These are phyloP conservation scores for Moniliella sp. DNA, from an alignment of 1,284 basidiomycete species.

Conservation along the genomic window DNA sequence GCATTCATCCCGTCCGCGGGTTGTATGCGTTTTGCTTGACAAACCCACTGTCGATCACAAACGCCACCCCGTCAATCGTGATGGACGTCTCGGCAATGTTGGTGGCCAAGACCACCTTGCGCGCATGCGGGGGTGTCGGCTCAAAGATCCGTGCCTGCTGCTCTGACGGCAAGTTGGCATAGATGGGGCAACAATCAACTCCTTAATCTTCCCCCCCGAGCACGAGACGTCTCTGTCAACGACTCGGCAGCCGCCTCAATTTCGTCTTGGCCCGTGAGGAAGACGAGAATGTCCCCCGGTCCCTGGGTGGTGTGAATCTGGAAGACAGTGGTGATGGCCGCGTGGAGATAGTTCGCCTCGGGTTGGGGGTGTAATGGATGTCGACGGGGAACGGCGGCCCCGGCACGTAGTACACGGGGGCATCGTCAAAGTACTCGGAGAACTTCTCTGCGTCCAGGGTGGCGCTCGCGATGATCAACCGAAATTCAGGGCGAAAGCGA, in stretches of 20 bases:
- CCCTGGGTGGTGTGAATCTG: constrained; percentile 89
- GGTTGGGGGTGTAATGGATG: constrained; percentile 57
- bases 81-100: constrained; percentile 54
- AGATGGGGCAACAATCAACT: constrained; percentile 92
- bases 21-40: constrained; percentile 34
- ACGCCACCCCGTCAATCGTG: constrained; percentile 32
- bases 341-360: constrained; percentile 62
- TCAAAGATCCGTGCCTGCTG: constrained; percentile 99
- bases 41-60: constrained; percentile 32
- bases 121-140: constrained; percentile 78
- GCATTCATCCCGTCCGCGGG: constrained; percentile 29
- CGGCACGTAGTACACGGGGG: constrained; percentile 45
- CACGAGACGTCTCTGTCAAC: constrained; percentile 74
- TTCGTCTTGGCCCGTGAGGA: constrained; percentile 95
- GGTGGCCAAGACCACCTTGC: constrained; percentile 86
- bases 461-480: constrained; percentile 26
- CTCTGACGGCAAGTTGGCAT: constrained; percentile 88
- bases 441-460: constrained; percentile 32
- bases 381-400: constrained; percentile 93
- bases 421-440: constrained; percentile 29
- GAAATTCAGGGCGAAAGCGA: constrained; percentile 26
- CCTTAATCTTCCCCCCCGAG: constrained; percentile 80
- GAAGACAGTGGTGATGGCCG: constrained; percentile 91
- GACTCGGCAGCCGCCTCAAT: constrained; percentile 86
- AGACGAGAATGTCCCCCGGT: constrained; percentile 92